Conservation (phyloP, 2,329 filamentous ascomycete species). For the Talaromyces amestolkiae region DNA sequence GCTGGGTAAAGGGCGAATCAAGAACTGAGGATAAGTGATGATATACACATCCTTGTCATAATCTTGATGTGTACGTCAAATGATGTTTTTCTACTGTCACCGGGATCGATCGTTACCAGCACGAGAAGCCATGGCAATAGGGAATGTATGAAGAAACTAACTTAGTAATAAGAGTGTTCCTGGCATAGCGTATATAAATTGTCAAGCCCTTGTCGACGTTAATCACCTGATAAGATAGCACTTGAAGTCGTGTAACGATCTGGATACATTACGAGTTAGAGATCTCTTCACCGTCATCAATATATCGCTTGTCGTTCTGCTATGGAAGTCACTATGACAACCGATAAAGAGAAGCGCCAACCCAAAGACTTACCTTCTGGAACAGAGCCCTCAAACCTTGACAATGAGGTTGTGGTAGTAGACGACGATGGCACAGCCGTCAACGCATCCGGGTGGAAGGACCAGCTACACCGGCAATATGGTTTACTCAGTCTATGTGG, state of each 20-base stretch:
- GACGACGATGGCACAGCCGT: conserved; percentile 13
- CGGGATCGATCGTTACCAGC: background rate
- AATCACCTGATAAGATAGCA: background rate
- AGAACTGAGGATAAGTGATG: background rate
- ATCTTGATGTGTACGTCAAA: background rate
- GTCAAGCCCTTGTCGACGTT: background rate
- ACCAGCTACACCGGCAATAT: conserved; percentile 19
- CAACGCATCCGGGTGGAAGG: conserved; percentile 19
- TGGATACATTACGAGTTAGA: background rate
- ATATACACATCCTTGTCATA: background rate
- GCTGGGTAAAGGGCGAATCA: background rate
- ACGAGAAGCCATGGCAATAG: background rate
- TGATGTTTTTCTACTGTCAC: background rate
- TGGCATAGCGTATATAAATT: background rate
- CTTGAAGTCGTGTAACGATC: background rate
- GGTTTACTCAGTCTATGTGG: conserved; percentile 20
- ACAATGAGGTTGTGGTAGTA: conserved; percentile 18
- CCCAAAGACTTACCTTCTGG: background rate
- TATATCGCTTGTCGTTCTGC: background rate
- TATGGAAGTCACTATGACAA: background rate
- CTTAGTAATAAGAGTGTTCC: background rate
- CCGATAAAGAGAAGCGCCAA: background rate
- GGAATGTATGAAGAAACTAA: background rate
- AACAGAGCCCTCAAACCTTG: background rate
- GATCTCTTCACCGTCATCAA: background rate